These are phyloP conservation scores for Colletotrichum limetticola DNA, from an alignment of 2,329 filamentous ascomycete species.

Conservation along the genomic window DNA sequence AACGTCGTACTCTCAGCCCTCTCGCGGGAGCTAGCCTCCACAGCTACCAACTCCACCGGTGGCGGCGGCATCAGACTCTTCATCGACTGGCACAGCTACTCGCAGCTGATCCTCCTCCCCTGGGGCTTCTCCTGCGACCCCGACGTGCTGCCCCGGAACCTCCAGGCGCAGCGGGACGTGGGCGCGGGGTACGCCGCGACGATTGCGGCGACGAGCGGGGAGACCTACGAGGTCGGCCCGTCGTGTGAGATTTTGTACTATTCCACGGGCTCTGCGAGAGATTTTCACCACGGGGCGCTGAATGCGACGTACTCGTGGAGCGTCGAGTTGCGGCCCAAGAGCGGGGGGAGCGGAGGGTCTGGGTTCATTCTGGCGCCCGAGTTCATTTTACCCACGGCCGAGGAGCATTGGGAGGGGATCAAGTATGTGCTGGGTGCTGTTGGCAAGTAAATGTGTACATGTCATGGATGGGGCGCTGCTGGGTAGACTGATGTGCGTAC, in stretches of 20 bases:
- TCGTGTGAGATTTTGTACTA: slow-evolving; percentile 39
- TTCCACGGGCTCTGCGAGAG: slow-evolving; percentile 37
- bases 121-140: slow-evolving; percentile 64
- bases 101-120: slow-evolving; percentile 63
- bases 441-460: not conserved
- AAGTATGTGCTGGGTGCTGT: slow-evolving; percentile 26
- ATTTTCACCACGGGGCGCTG: slow-evolving; percentile 38
- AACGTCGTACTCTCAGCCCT: slow-evolving; percentile 58
- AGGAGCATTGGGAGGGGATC: slow-evolving; percentile 39
- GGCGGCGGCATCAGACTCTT: slow-evolving; percentile 62
- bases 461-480: not conserved
- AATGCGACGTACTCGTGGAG: slow-evolving; percentile 39
- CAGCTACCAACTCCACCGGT: slow-evolving; percentile 1
- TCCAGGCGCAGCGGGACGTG: slow-evolving; percentile 40
- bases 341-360: slow-evolving; percentile 7
- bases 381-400: slow-evolving; percentile 36
- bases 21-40: slow-evolving; percentile 52
- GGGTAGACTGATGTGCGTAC: not conserved
- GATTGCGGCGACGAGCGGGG: slow-evolving; percentile 42
- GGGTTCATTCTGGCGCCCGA: slow-evolving; percentile 38
- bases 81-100: slow-evolving; percentile 70
- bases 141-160: slow-evolving; percentile 37
- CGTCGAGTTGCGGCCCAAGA: slow-evolving; percentile 38
- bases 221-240: slow-evolving; percentile 37
- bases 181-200: slow-evolving; percentile 53